Evolutionary conservation across 768 basidiomycete species (phyloP), one percentile per base, ranked within the genome.

Genomic region (Pleurotus ostreatus): DNA sequence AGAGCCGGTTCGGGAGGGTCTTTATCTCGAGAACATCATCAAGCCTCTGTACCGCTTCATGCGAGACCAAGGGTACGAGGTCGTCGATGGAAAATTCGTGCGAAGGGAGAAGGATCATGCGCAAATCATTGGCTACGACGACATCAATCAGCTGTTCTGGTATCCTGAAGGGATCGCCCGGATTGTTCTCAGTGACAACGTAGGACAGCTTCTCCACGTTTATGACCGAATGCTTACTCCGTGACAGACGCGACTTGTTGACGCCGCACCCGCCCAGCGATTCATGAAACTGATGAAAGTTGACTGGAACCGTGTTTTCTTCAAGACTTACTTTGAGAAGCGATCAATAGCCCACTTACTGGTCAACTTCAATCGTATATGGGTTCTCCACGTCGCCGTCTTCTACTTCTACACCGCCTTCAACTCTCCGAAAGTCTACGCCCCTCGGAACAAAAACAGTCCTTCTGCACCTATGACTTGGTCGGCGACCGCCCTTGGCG

Each of bases 91-190:
- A 46, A 95, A 95, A 70, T 98, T 96, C 70, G 89, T 98, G 23
- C 77, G 93, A 57, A 84, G 86, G 67, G 97, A 98, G 78, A 91
- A 81, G 71, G 97, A 98, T 65, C 97, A 98, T 71, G 84, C 94
- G 59, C 78, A 93, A 63, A 92, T 98, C 68, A 94, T 98, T 63
- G 97, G 97, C n/a, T 99, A 99, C 68, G 97, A 99, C 70, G 97
- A 99, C 69, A 92, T 99, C 74, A 99, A 99, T 70, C 97, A 99
- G 66, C 77, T 98, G 20, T 99, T 99, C 74, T 99, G 97, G 97
- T 99, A 98, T 70, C 97, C 97, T 2, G 97, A 99, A 70, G 97
- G 97, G 49, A 81, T 99, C 53, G 89, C 92, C 0, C 88, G 92
- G 63, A 98, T 99, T 62, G 85, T 94, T 12, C 80, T 98, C 26